Evolutionary conservation across 2,329 filamentous ascomycete genomes (phyloP), one percentile per base, ranked within the genome.

Genomic region (Didymella arachidicola): DNA sequence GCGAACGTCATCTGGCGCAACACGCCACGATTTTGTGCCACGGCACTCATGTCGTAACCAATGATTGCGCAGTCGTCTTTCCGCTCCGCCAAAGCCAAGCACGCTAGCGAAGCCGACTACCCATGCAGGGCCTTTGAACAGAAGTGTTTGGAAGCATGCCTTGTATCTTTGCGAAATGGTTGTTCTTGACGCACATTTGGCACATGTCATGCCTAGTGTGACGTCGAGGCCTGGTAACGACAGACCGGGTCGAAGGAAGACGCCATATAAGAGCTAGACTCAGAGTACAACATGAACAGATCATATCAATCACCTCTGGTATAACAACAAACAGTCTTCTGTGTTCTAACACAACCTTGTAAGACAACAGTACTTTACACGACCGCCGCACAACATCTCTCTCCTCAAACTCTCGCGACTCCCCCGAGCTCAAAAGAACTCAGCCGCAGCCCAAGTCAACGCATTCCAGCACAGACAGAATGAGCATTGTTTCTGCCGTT

Each of bases 191-290:
- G 3, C 1, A 36, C 26, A 27, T 49, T 53, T 53, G 49, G 56
- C 56, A 49, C 25, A 53, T 58, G 56, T 53, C 56, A 58, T 58
- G 27, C 18, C 16, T 36, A 18, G 43, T 38, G 44, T 58, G 49
- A 53, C 55, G 49, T 53, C 44, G 49, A 49, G 27, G 22, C 8
- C 12, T 22, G 14, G 27, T 3, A 14, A 44, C 14, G 26, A 27
- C 4, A 8, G 3, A 7, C 4, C 11, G 18, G 26, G 12, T 25
- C n/a, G 18, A 5, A 7, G 26, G 30, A 44, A 49, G 29, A 32
- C 10, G 25, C 4, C 38, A 30, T 53, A 58, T 58, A 53, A 53
- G 44, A 34, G 25, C 7, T 22, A 16, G 16, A 36, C 19, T 12
- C 14, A 41, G 34, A 10, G 8, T 11, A 16, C 10, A 26, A 14